These are phyloP conservation scores for Mycena belliarum DNA, from an alignment of 768 basidiomycete species.

Conservation along the genomic window DNA sequence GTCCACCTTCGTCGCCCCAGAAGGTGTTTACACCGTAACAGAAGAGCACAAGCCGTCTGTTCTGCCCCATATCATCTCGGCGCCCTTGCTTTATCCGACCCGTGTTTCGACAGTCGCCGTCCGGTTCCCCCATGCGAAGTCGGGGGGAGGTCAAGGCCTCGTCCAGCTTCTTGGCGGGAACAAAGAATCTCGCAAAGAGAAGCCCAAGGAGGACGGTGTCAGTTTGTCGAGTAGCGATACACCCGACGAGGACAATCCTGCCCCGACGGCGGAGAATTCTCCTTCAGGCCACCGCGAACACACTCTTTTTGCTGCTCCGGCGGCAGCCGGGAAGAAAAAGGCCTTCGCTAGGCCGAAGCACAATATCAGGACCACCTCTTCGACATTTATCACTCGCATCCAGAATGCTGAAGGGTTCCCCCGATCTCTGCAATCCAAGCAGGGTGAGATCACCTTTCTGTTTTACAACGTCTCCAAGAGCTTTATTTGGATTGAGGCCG, in stretches of 20 bases:
- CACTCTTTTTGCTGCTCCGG: conserved; percentile 59
- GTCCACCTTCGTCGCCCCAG: conserved; percentile 83
- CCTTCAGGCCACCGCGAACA: conserved; percentile 45
- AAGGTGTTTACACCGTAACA: conserved; percentile 86
- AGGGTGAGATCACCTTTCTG: conserved; percentile 82
- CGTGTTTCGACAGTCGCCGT: conserved; percentile 62
- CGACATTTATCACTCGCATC: conserved; percentile 87
- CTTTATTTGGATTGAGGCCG: conserved; percentile 84
- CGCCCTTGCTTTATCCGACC: conserved; percentile 53
- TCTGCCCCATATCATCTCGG: conserved; percentile 41
- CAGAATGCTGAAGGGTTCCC: conserved; percentile 79
- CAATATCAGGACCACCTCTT: conserved; percentile 87
- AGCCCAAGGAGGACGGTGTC: conserved; percentile 56
- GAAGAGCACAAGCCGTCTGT: conserved; percentile 78
- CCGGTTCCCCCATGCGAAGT: conserved; percentile 60
- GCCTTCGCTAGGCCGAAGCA: conserved; percentile 75
- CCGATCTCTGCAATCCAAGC: conserved; percentile 70
- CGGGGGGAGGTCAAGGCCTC: conserved; percentile 57
- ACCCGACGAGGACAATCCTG: conserved; percentile 55
- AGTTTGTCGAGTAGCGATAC: conserved; percentile 86
- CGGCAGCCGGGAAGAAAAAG: conserved; percentile 61
- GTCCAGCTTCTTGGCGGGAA: conserved; percentile 69
- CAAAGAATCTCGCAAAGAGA: conserved; percentile 66
- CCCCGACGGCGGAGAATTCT: conserved; percentile 44
- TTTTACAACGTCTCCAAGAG: conserved; percentile 89